Evolutionary conservation across 2,329 filamentous ascomycete species (phyloP).

Genomic region (Ophidiomyces ophidiicola): DNA sequence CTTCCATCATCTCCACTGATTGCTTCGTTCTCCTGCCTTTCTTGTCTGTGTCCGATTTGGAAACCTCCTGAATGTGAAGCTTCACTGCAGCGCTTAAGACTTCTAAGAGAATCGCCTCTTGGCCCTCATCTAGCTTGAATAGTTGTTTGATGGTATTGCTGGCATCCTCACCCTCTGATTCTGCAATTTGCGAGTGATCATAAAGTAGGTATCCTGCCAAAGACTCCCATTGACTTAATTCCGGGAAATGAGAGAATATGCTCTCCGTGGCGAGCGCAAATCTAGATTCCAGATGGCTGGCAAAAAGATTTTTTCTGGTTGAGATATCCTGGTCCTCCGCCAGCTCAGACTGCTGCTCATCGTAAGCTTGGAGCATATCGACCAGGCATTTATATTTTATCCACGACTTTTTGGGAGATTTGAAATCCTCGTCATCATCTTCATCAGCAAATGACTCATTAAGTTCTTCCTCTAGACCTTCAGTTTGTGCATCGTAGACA

Average conservation of each 20-base stretch:
- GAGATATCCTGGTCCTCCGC: slow-evolving; percentile 18
- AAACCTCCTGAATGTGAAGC: slow-evolving; percentile 52
- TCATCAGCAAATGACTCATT: slow-evolving; percentile 61
- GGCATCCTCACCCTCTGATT: slow-evolving; percentile 43
- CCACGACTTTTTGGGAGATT: slow-evolving; percentile 69
- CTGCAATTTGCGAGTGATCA: slow-evolving; percentile 62
- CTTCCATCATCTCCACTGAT: slow-evolving; percentile 49
- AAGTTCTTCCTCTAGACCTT: slow-evolving; percentile 70
- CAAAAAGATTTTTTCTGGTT: slow-evolving; percentile 32
- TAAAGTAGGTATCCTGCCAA: slow-evolving; percentile 82
- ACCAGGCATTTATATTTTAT: slow-evolving; percentile 82
- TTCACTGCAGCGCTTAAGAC: slow-evolving; percentile 75
- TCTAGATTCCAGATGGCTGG: slow-evolving; percentile 59
- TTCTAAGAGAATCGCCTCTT: slow-evolving; percentile 78
- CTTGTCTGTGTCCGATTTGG: slow-evolving; percentile 49
- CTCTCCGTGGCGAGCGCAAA: slow-evolving; percentile 77
- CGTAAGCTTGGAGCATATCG: slow-evolving; percentile 71
- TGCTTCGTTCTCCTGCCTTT: slow-evolving; percentile 46
- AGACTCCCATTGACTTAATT: slow-evolving; percentile 76
- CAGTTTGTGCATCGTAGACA: slow-evolving; percentile 62
- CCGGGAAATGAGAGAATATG: slow-evolving; percentile 68
- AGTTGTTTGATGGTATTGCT: slow-evolving; percentile 56
- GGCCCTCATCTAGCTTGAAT: slow-evolving; percentile 59
- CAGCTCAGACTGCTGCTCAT: slow-evolving; percentile 45
- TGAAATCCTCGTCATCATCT: slow-evolving; percentile 57